Percentiles rank a stretch among this genome's conserved stretches.
These are phyloP conservation scores for Thermochaetoides thermophila DNA, from an alignment of 495 filamentous ascomycete genomes.

Conservation along the genomic window DNA sequence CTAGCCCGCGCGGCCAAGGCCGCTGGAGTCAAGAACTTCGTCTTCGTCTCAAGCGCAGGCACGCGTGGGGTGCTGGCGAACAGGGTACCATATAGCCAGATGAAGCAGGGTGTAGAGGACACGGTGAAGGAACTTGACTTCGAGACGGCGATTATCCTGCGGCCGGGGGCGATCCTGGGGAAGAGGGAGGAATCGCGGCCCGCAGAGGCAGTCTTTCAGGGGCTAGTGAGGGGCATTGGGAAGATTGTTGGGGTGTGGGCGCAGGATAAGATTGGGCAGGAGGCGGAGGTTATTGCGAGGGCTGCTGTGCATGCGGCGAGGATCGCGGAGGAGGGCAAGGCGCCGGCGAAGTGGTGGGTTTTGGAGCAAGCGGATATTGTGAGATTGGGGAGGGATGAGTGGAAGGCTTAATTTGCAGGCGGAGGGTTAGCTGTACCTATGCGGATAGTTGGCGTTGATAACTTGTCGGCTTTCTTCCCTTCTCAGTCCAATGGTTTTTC, in stretches of 20 bases:
- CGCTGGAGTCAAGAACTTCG: constrained; percentile 48
- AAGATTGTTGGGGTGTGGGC: constrained; percentile 23
- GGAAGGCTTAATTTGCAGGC: constrained; percentile 20
- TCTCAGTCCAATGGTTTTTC: too few species aligned
- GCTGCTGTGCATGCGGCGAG: constrained; percentile 50
- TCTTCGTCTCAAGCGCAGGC: constrained; percentile 47
- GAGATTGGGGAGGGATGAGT: constrained; percentile 30
- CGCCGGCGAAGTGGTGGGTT: constrained; percentile 33
- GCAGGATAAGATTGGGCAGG: constrained; percentile 58
- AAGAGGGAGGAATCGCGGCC: constrained; percentile 42
- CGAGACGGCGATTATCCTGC: constrained; percentile 55
- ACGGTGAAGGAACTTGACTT: constrained; percentile 56
- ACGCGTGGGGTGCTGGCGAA: constrained; percentile 21
- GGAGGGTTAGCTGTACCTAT: too few species aligned
- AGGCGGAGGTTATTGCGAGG: constrained; percentile 56
- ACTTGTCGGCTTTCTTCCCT: too few species aligned
- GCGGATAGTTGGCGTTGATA: too few species aligned
- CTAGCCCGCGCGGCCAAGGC: constrained; percentile 49
- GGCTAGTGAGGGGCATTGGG: constrained; percentile 39
- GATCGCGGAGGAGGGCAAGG: constrained; percentile 30
- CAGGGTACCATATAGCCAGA: constrained; percentile 42
- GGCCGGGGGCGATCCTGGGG: constrained; percentile 65
- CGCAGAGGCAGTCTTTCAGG: constrained; percentile 31
- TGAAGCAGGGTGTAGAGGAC: constrained; percentile 75
- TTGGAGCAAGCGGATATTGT: constrained; percentile 34